These are phyloP conservation scores for Candida ulmi DNA, from an alignment of 805 yeast genomes.

Conservation along the genomic window DNA sequence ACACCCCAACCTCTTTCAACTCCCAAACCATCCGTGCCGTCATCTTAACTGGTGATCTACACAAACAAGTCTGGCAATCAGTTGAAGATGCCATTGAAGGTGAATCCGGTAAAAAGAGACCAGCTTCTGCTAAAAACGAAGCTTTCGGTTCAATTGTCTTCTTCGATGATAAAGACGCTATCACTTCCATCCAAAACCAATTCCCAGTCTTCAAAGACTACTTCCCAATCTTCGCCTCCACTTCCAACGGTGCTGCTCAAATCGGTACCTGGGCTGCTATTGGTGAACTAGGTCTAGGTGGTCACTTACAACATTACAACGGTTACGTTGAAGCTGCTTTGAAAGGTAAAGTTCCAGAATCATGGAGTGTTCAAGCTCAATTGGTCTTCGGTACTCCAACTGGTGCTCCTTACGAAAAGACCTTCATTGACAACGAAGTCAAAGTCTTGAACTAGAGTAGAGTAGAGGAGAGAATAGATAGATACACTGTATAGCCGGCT, in stretches of 20 bases:
- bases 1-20: slow-evolving; percentile 49
- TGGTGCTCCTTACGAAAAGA: slow-evolving; percentile 32
- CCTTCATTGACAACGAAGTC: slow-evolving; percentile 37
- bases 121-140: slow-evolving; percentile 36
- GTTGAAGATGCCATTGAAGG: slow-evolving; percentile 33
- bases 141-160: slow-evolving; percentile 46
- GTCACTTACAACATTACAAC: slow-evolving; percentile 49
- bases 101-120: slow-evolving; percentile 35
- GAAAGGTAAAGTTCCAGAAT: slow-evolving; percentile 35
- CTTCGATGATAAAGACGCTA: slow-evolving; percentile 37
- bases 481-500: too few species aligned
- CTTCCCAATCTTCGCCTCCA: slow-evolving; percentile 45
- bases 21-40: slow-evolving; percentile 45
- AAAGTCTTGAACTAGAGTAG: slow-evolving; percentile 22
- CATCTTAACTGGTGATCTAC: slow-evolving; percentile 39
- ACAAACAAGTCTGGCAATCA: slow-evolving; percentile 40
- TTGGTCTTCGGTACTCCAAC: slow-evolving; percentile 44
- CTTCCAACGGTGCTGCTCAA: slow-evolving; percentile 45
- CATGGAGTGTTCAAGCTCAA: slow-evolving; percentile 43
- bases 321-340: slow-evolving; percentile 35
- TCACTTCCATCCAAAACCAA: slow-evolving; percentile 34
- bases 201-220: slow-evolving; percentile 38
- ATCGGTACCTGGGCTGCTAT: slow-evolving; percentile 45
- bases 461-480: too few species aligned
- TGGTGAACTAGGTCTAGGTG: slow-evolving; percentile 40